Evolutionary conservation across 208 protist species (phyloP).

Genomic region (Acanthamoeba triangularis): DNA sequence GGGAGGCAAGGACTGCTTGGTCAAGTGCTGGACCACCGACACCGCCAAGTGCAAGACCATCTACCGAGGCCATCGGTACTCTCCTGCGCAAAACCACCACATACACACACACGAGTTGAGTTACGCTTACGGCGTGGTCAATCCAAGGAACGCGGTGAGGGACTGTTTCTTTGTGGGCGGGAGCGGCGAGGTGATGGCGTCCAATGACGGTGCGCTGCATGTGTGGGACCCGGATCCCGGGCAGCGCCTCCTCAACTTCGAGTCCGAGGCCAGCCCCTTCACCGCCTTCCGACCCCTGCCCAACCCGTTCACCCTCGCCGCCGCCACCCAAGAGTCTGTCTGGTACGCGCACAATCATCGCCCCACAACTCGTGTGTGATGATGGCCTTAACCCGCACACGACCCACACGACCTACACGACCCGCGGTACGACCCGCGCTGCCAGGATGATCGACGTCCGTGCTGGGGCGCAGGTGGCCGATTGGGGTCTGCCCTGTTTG

Average conservation of each 20-base stretch:
- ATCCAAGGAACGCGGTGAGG: neutral
- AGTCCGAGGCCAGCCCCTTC: constrained; percentile 22
- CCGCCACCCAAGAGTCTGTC: constrained; percentile 1
- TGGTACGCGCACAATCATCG: neutral
- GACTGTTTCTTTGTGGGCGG: constrained; percentile 33
- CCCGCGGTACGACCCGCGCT: neutral
- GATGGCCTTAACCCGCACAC: neutral
- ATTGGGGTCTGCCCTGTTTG: constrained; percentile 16
- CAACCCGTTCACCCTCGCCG: neutral
- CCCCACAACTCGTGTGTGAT: too few relatives aligned
- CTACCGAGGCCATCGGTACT: constrained; percentile 2
- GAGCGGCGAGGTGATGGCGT: constrained; percentile 26
- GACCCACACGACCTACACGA: neutral
- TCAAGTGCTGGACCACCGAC: constrained; percentile 23
- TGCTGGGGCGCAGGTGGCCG: neutral
- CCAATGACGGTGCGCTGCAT: neutral
- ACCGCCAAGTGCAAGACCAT: constrained; percentile 6
- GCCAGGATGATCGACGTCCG: constrained; percentile 20
- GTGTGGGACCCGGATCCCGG: constrained; percentile 23
- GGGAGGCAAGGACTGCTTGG: constrained; percentile 34
- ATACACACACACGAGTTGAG: neutral
- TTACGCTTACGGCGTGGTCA: too few relatives aligned
- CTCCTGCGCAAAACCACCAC: neutral
- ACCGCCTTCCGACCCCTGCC: neutral
- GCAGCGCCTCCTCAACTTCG: neutral